Evolutionary conservation across 371 early-diverging fungal species (phyloP), one percentile per base, ranked within the genome.

Genomic region (Choanephora cucurbitarum): DNA sequence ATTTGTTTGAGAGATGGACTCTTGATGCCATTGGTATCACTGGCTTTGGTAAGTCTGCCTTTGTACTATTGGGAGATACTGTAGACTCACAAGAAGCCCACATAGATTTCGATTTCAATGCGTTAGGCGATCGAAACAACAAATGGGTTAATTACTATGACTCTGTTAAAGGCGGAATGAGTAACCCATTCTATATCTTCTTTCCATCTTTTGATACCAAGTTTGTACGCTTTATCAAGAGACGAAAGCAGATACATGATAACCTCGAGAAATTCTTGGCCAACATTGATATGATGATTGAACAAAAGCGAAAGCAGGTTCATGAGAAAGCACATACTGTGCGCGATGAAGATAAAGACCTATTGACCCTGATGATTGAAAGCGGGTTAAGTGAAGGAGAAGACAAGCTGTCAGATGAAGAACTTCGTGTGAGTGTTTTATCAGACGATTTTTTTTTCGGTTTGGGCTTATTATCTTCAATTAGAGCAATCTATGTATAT

Each of bases 321-420:
- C 63, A 62, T 19, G 52, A 66, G 37, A 39, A 39, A 4, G 22
- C 1, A 8, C 14, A 23, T 19, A 23, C 23, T 17, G 52, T 18
- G 0, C 43, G 21, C 6, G 75, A 81, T 24, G 71, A 66, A 49
- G 77, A 77, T 39, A 75, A 65, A 11, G 83, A 83, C 34, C 52
- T 83, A 48, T 64, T 83, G 37, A 75, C 83, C 1, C 54, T 85
- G 59, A 76, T 85, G 81, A 69, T 83, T 41, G 77, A 81, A 57
- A 63, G 70, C 44, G 76, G 73, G 49, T 53, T 64, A 31, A 43
- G 60, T 22, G 70, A 68, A 11, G 73, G 56, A 22, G 66, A 52
- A 10, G 57, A 32, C 8, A 33, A 49, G 15, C 21, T 75, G 43
- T 44, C 75, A 3, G 59, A 71, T 43, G 77, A 72, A 44, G 80